Base-by-base conservation (phyloP, 352 stramenopile species). In the Phytopythium chamaehyphon region DNA sequence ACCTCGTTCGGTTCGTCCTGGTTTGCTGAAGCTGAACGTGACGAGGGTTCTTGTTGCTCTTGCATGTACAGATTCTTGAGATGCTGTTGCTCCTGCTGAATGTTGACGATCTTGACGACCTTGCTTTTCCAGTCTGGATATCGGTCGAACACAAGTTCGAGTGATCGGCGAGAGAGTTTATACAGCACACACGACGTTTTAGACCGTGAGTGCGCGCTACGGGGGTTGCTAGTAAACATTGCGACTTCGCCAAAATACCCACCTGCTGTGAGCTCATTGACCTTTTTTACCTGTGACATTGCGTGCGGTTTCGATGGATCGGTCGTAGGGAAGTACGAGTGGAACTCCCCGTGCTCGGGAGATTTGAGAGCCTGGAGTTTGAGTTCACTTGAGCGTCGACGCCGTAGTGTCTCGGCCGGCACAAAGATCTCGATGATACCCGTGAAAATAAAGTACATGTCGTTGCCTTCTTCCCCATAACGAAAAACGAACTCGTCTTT, bases 51-150 rank as follows among this genome's bases (percentile, higher is more conserved):
- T 43, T 83, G 63, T 36, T 87, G 76, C 59, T 86, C 73, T 19
- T 74, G 67, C 67, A 82, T 67, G 58, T 83, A 80, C 42, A 82
- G 22, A 39, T 85, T 84, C 6, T 68, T 62, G 6, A 83, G 52
- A 40, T 79, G 69, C 14, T 79, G 68, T 18, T 82, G 74, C 40
- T 74, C 60, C 28, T 71, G 64, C 53, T 81, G 67, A 16, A 78
- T 81, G 18, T 69, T 80, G 21, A 74, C 69, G 14, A 76, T 87
- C 28, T 72, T 71, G 28, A 81, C 47, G 2, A 84, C 75, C 40
- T 76, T 79, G 1, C 63, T 64, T 36, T 84, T 88, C 76, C 76
- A 88, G 21, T 84, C 71, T 0, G 76, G 76, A 47, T 88, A 83
- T 16, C 71, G 44, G 22, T 83, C 73, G 40, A 88, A 88, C 0